Evolutionary conservation across 169 alveolate species (phyloP).

Genomic region (Cryptosporidium parvum): DNA sequence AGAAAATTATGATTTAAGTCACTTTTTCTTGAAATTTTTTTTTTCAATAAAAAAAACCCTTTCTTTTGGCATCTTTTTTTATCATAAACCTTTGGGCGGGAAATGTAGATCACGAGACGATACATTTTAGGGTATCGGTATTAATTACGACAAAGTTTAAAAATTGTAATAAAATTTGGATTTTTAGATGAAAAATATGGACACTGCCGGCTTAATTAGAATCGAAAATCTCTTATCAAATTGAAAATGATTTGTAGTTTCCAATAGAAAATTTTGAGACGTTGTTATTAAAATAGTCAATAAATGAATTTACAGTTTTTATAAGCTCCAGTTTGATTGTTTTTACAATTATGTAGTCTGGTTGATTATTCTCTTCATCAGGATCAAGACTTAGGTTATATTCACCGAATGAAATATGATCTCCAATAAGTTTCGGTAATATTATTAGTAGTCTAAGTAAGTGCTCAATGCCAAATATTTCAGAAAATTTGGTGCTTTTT

Average conservation of each 20-base stretch:
- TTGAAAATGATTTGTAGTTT: background rate
- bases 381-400: background rate
- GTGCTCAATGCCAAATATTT: conserved; percentile 55
- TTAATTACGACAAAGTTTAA: background rate
- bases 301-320: conserved; percentile 17
- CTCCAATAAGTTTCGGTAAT: conserved; percentile 24
- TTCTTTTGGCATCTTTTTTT: background rate
- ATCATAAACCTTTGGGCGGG: conserved; percentile 3
- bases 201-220: background rate
- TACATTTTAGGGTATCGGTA: conserved; percentile 2
- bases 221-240: background rate
- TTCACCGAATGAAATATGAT: conserved; percentile 18
- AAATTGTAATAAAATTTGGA: background rate
- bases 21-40: background rate
- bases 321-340: background rate
- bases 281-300: conserved; percentile 26
- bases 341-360: conserved; percentile 9
- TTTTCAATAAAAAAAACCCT: background rate
- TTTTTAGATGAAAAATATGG: background rate
- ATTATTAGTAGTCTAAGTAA: conserved; percentile 22
- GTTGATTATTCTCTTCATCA: background rate
- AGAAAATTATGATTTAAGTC: background rate
- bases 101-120: background rate
- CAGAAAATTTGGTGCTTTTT: conserved; percentile 8
- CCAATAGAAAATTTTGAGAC: conserved; percentile 16